A percentile compares a stretch with the other conserved stretches of the same genome.
Evolutionary conservation across 2,329 filamentous ascomycete genomes (phyloP).

Genomic region (Corinectria fuckeliana): DNA sequence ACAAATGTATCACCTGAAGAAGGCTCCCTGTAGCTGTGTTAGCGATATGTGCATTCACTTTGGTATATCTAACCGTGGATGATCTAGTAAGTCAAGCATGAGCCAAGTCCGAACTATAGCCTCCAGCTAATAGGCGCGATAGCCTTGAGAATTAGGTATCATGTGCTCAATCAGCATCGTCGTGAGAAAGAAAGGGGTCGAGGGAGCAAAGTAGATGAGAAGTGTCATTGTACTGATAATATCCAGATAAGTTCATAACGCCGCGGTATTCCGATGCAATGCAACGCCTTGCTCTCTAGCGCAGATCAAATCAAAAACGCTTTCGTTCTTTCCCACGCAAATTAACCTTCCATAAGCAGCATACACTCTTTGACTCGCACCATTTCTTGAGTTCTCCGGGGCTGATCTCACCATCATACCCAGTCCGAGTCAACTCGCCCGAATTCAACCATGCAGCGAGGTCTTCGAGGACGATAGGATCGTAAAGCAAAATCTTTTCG

Average conservation of each 20-base stretch:
- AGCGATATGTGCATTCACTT: background rate
- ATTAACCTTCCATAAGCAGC: constrained; percentile 76
- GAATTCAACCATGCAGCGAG: constrained; percentile 82
- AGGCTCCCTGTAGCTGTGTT: background rate
- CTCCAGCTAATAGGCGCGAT: background rate
- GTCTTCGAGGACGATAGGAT: constrained; percentile 88
- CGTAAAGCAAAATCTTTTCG: constrained; percentile 93
- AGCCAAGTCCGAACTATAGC: no score
- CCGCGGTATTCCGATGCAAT: constrained; percentile 9
- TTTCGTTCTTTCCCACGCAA: constrained; percentile 60
- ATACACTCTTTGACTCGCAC: constrained; percentile 88
- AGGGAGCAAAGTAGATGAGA: background rate
- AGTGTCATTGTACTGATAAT: constrained; percentile 5
- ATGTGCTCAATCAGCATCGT: background rate
- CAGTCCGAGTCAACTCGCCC: constrained; percentile 66
- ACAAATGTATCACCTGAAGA: background rate
- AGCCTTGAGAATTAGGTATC: no score
- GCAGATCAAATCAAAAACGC: constrained; percentile 42
- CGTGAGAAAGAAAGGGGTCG: background rate
- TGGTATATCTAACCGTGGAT: background rate
- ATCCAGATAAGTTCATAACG: constrained; percentile 2
- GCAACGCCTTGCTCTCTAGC: constrained; percentile 26
- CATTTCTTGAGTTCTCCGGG: constrained; percentile 78
- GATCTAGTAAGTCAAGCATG: background rate
- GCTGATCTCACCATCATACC: constrained; percentile 70